phyloP scores from a whole-genome alignment of 352 stramenopile species.

The Plasmopara muralis region DNA sequence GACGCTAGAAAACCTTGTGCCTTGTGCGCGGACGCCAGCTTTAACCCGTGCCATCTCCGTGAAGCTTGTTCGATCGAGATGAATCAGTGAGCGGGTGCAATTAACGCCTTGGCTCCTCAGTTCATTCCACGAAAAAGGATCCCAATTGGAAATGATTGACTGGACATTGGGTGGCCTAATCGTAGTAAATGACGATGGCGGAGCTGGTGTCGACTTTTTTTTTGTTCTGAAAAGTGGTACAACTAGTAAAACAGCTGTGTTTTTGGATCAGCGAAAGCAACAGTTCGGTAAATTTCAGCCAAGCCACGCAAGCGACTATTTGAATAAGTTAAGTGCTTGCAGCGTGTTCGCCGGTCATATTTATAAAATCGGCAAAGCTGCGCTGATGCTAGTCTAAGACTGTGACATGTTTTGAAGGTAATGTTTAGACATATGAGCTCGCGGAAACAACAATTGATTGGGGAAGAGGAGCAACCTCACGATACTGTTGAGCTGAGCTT shows the following conservation, averaged over 20 bases:
- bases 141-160: background rate
- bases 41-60: slow-evolving; percentile 7
- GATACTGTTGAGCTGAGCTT: too few species aligned
- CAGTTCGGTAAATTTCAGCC: slow-evolving; percentile 10
- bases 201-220: slow-evolving; percentile 24
- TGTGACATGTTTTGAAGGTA: too few species aligned
- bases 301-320: slow-evolving; percentile 3
- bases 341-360: slow-evolving; percentile 25
- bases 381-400: slow-evolving; percentile 2
- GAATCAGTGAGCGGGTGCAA: background rate
- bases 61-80: slow-evolving; percentile 9
- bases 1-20: slow-evolving; percentile 16
- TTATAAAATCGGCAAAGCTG: slow-evolving; percentile 18
- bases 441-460: too few species aligned
- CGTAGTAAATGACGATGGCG: slow-evolving; percentile 22
- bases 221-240: slow-evolving; percentile 26
- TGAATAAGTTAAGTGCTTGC: background rate
- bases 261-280: slow-evolving; percentile 14
- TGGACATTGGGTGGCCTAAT: slow-evolving; percentile 19
- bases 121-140: slow-evolving; percentile 1
- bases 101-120: slow-evolving; percentile 3
- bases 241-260: slow-evolving; percentile 5
- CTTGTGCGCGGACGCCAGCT: slow-evolving; percentile 4
- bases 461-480: too few species aligned
- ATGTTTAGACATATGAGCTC: too few species aligned